A percentile compares a stretch with the other conserved stretches of the same genome.
Evolutionary conservation across 805 yeast species (phyloP).

Genomic region (Scheffersomyces coipomensis): DNA sequence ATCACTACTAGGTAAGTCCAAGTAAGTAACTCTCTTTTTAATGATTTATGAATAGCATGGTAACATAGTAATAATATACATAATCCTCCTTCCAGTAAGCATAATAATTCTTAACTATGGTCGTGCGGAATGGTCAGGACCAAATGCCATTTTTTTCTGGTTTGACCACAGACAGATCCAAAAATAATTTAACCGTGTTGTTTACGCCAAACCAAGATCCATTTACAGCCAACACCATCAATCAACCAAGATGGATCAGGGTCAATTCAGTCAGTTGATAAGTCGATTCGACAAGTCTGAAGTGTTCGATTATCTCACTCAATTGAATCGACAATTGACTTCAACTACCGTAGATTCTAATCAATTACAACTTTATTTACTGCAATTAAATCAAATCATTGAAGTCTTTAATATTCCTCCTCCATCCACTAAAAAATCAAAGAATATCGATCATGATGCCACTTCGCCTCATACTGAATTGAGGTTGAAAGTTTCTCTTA

Average conservation of each 20-base stretch:
- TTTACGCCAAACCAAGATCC: too few relatives aligned
- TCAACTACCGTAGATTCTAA: slow-evolving; percentile 4
- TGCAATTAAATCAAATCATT: slow-evolving; percentile 24
- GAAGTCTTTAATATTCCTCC: slow-evolving; percentile 18
- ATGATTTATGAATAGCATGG: too few relatives aligned
- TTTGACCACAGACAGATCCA: too few relatives aligned
- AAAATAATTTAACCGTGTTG: too few relatives aligned
- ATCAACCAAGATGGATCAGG: slow-evolving; percentile 5
- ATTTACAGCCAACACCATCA: too few relatives aligned
- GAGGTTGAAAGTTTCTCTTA: slow-evolving; percentile 8
- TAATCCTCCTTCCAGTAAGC: too few relatives aligned
- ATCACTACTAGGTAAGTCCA: too few relatives aligned
- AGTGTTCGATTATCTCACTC: slow-evolving; percentile 18
- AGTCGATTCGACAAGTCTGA: slow-evolving; percentile 15
- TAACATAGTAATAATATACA: too few relatives aligned
- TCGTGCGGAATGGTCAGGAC: too few relatives aligned
- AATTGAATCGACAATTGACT: slow-evolving; percentile 16
- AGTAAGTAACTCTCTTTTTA: too few relatives aligned
- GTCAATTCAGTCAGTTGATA: slow-evolving; percentile 6
- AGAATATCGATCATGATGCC: slow-evolving; percentile 5
- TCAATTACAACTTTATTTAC: slow-evolving; percentile 15
- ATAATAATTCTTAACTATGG: too few relatives aligned
- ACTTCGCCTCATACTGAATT: background rate
- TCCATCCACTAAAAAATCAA: slow-evolving; percentile 6
- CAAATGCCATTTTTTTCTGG: too few relatives aligned